Percentiles rank a stretch among this genome's conserved stretches.
These are phyloP conservation scores for Backusella parvicylindrica DNA, from an alignment of 192 early-diverging fungal species.

Conservation along the genomic window DNA sequence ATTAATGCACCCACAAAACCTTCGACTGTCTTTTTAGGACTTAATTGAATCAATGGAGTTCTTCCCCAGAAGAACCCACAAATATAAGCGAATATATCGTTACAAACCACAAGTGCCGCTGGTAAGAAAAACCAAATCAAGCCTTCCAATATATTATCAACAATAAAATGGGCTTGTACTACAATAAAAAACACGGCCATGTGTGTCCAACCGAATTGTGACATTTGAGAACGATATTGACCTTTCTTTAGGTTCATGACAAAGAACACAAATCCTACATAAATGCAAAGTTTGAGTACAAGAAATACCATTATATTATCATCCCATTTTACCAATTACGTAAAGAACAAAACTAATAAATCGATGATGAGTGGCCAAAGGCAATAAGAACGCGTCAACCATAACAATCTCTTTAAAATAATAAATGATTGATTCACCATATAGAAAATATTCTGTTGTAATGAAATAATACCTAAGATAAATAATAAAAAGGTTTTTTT, in stretches of 20 bases:
- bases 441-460: constrained; percentile 90
- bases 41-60: constrained; percentile 88
- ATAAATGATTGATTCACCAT: constrained; percentile 90
- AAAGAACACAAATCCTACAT: constrained; percentile 82
- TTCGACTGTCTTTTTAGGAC: constrained; percentile 98
- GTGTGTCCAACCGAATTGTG: constrained; percentile 97
- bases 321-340: constrained; percentile 57
- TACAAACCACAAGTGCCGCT: constrained; percentile 83
- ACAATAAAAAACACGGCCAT: constrained; percentile 94
- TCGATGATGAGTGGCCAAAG: constrained; percentile 88
- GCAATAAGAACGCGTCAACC: constrained; percentile 79
- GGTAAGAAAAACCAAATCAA: constrained; percentile 97
- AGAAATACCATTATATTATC: neutral
- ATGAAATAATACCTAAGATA: constrained; percentile 76
- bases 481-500: neutral
- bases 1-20: constrained; percentile 91
- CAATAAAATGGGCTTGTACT: constrained; percentile 91
- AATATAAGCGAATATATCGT: constrained; percentile 95
- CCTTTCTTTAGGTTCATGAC: constrained; percentile 91
- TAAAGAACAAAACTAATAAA: constrained; percentile 94
- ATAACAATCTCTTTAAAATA: constrained; percentile 82
- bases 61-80: constrained; percentile 95
- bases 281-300: neutral
- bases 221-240: constrained; percentile 92
- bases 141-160: constrained; percentile 98